Evolutionary conservation across 805 yeast genomes (phyloP).

Genomic region (Alloascoidea hylecoeti): DNA sequence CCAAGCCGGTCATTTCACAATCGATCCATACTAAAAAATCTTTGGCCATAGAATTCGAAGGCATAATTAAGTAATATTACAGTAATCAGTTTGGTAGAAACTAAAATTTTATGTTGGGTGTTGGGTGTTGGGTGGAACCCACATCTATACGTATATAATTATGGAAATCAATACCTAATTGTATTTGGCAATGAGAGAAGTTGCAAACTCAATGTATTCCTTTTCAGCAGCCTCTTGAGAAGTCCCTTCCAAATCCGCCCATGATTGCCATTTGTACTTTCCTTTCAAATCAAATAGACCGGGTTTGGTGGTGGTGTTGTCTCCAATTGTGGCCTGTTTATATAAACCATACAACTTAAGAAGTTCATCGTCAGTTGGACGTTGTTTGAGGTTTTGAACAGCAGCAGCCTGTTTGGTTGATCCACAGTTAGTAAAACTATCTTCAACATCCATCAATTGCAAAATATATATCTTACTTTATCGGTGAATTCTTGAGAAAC

Average conservation of each 20-base stretch:
- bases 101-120: too few species aligned
- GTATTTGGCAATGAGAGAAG: slow-evolving; percentile 43
- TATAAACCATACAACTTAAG: slow-evolving; percentile 74
- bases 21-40: slow-evolving; percentile 76
- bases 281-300: slow-evolving; percentile 89
- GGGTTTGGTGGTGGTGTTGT: slow-evolving; percentile 78
- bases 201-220: slow-evolving; percentile 58
- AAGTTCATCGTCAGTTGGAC: slow-evolving; percentile 81
- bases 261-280: slow-evolving; percentile 95
- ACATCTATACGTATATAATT: too few species aligned
- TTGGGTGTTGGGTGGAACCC: too few species aligned
- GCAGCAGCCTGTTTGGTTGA: slow-evolving; percentile 57
- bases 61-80: too few species aligned
- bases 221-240: slow-evolving; percentile 84
- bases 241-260: slow-evolving; percentile 80
- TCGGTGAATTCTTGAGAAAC: slow-evolving; percentile 1
- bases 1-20: slow-evolving; percentile 97
- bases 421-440: too few species aligned
- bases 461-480: neutral
- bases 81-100: too few species aligned
- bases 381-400: slow-evolving; percentile 58
- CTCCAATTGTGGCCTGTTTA: slow-evolving; percentile 97
- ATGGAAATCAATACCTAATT: too few species aligned
- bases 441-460: too few species aligned
- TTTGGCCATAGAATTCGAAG: neutral